Evolutionary conservation across 768 basidiomycete genomes (phyloP).

Genomic region (Russula foetens): DNA sequence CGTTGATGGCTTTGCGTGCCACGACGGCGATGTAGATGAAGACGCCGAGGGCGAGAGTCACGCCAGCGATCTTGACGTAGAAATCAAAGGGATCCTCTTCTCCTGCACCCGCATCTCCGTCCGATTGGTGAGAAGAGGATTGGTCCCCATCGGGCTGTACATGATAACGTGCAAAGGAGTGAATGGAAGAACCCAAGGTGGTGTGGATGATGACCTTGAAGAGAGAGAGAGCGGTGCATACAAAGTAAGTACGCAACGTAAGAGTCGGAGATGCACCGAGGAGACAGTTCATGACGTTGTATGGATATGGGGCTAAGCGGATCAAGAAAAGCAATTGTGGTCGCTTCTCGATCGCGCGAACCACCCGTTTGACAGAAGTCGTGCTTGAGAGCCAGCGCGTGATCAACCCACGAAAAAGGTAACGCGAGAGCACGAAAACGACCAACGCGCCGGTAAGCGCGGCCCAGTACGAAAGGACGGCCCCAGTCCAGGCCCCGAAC

Average conservation of each 20-base stretch:
- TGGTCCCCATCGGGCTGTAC: conserved; percentile 22
- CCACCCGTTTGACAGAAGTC: conserved; percentile 66
- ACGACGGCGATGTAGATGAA: conserved; percentile 75
- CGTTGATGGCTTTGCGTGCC: conserved; percentile 58
- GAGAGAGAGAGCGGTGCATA: conserved; percentile 74
- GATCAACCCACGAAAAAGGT: conserved; percentile 62
- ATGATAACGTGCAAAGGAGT: conserved; percentile 70
- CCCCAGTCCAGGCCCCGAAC: conserved; percentile 77
- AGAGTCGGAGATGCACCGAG: conserved; percentile 82
- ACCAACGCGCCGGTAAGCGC: conserved; percentile 77
- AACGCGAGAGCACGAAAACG: conserved; percentile 76
- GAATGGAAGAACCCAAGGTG: conserved; percentile 76
- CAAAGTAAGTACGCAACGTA: conserved; percentile 67
- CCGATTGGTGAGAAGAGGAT: neutral
- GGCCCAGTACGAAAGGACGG: conserved; percentile 78
- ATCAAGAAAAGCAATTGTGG: conserved; percentile 87
- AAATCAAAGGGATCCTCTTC: conserved; percentile 43
- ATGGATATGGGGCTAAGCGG: conserved; percentile 85
- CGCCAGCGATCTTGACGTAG: conserved; percentile 61
- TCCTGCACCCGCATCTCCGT: conserved; percentile 18
- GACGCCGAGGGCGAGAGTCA: conserved; percentile 63
- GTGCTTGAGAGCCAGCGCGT: conserved; percentile 65
- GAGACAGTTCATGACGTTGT: conserved; percentile 93
- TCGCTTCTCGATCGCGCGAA: conserved; percentile 80
- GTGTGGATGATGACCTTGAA: conserved; percentile 92